phyloP scores from a whole-genome alignment of 169 alveolate species.

The Plasmodium cynomolgi region DNA sequence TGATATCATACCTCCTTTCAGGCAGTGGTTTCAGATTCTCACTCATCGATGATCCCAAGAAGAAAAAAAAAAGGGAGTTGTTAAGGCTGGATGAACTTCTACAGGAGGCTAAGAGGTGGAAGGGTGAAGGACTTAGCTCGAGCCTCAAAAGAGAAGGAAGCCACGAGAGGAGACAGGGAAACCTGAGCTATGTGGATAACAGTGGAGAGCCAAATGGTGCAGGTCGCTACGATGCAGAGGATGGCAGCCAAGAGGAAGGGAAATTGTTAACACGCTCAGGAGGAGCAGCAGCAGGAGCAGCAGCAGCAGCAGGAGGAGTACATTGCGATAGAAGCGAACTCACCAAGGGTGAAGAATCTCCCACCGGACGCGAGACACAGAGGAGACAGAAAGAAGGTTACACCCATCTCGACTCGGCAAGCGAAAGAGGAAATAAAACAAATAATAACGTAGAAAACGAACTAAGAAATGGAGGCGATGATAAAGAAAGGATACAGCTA shows the following conservation, averaged over 20 bases:
- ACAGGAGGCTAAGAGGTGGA: not conserved
- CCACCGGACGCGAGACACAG: not conserved
- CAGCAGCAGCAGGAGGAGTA: not conserved
- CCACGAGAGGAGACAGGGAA: not conserved
- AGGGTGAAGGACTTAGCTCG: constrained; percentile 2
- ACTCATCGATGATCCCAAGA: constrained; percentile 21
- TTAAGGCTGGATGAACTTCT: constrained; percentile 9
- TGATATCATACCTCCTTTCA: constrained; percentile 12
- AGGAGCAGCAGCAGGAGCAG: too few species aligned
- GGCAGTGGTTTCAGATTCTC: constrained; percentile 38
- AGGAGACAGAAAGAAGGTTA: constrained; percentile 1
- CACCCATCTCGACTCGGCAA: not conserved
- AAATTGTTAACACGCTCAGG: not conserved
- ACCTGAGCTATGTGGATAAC: not conserved
- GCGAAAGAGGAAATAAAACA: not conserved
- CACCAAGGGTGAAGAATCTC: not conserved
- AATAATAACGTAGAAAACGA: not conserved
- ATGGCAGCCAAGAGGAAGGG: not conserved
- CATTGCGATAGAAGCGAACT: not conserved
- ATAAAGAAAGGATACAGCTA: constrained; percentile 18
- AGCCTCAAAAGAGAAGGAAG: not conserved
- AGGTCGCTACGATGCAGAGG: not conserved
- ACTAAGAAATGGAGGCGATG: not conserved
- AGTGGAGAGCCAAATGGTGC: not conserved
- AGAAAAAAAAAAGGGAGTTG: constrained; percentile 42